phyloP scores from a whole-genome alignment of 176 grass and related monocot genomes.

The Rhipidocladum racemiflorum region DNA sequence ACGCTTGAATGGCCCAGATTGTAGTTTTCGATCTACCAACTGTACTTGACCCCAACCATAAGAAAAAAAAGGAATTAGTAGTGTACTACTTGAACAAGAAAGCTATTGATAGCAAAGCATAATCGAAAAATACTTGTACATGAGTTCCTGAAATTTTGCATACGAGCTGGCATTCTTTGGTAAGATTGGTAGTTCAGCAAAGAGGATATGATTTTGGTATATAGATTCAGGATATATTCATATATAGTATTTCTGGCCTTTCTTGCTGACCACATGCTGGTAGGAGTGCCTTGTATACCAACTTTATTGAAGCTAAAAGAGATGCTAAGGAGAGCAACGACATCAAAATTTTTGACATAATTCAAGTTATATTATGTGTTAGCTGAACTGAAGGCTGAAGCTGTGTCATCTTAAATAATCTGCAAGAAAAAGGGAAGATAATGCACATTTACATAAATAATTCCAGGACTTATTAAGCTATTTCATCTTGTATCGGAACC shows the following conservation, averaged over 20 bases:
- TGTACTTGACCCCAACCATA: neutral
- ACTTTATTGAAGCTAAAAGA: neutral
- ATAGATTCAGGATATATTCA: neutral
- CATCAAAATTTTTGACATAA: neutral
- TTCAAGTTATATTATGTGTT: neutral
- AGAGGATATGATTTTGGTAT: neutral
- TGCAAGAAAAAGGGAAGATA: neutral
- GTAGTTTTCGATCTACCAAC: constrained; percentile 5
- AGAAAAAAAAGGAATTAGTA: neutral
- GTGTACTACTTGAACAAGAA: neutral
- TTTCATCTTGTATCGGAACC: neutral
- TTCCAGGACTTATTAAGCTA: neutral
- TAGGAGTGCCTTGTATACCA: neutral
- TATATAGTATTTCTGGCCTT: neutral
- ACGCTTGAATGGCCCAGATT: neutral
- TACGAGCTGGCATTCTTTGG: neutral
- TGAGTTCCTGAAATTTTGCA: neutral
- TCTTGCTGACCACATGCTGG: neutral
- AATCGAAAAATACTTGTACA: neutral
- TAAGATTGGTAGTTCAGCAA: neutral
- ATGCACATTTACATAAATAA: neutral
- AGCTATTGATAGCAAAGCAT: neutral
- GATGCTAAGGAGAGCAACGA: neutral
- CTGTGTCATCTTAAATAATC: neutral
- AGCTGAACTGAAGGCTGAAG: neutral